Evolutionary conservation across 257 asterid genomes (phyloP).

Genomic region (Nicotiana undulata): DNA sequence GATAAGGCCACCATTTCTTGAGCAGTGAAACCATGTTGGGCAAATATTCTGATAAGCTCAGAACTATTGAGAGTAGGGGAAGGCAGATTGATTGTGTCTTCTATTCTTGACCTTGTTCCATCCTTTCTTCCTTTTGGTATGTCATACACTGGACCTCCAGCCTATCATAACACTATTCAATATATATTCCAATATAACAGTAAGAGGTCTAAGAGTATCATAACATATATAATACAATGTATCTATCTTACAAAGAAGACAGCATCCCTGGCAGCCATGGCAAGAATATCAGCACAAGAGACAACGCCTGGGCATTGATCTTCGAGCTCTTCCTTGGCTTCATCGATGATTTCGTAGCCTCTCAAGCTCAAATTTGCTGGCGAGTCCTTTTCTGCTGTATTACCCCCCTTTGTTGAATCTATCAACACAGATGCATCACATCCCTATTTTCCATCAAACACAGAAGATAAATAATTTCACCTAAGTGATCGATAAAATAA

Average conservation of each 20-base stretch:
- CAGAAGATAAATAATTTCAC: too few relatives aligned
- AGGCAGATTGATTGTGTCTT: constrained; percentile 82
- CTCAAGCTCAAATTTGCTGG: constrained; percentile 84
- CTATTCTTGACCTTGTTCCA: constrained; percentile 71
- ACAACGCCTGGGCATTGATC: constrained; percentile 78
- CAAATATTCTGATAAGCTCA: constrained; percentile 58
- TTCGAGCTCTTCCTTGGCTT: constrained; percentile 61
- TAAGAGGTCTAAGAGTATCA: too few relatives aligned
- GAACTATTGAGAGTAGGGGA: constrained; percentile 67
- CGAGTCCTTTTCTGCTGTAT: constrained; percentile 90
- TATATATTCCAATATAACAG: not conserved
- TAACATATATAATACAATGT: too few relatives aligned
- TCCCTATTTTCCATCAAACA: constrained; percentile 36
- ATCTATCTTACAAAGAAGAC: constrained; percentile 66
- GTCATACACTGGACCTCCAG: constrained; percentile 81
- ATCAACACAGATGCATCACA: constrained; percentile 80
- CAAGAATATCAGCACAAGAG: constrained; percentile 89
- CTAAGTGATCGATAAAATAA: too few relatives aligned
- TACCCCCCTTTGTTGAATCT: constrained; percentile 66
- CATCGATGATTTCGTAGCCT: constrained; percentile 76
- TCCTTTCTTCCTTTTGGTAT: constrained; percentile 85
- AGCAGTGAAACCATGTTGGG: constrained; percentile 64
- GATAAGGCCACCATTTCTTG: constrained; percentile 92
- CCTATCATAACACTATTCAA: constrained; percentile 25
- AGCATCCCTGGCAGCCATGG: constrained; percentile 90